Base-by-base conservation (phyloP, 2,329 filamentous ascomycete genomes). In the Alternaria solani region DNA sequence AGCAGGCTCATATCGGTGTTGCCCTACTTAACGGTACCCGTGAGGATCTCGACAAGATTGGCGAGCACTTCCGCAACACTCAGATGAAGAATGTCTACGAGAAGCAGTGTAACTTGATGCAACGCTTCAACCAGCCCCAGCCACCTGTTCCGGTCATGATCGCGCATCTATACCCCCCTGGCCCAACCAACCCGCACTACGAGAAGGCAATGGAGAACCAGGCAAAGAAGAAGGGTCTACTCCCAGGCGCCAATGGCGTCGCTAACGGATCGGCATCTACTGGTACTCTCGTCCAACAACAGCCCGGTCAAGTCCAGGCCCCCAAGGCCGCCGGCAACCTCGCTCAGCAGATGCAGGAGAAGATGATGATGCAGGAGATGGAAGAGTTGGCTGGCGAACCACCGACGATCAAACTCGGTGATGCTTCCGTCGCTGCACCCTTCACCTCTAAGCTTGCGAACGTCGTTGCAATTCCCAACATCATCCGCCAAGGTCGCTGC, bases 81-180 rank as follows among this genome's bases (percentile, higher is more conserved):
- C 96, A 93, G 85, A 96, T 99, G 92, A 98, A 97, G 85, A 94
- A 97, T 67, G 88, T 99, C 66, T 99, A 99, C 78, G 93, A 98
- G 82, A 98, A 99, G 84, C 95, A 99, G 79, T 87, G 91, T 57
- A 84, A 89, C 47, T 86, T 99, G 78, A 97, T 99, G 92, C 87
- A 91, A 75, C 88, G 94, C 65, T 99, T 98, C 86, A 97, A 96
- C 78, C 94, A 97, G 79, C 92, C 94, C 14, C 79, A 88, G 2
- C 95, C 95, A n/a, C 95, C 95, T 0, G 91, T 98, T 1, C 95
- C 95, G n/a, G 82, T 89, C 61, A 84, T 93, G 71, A 97, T 99
- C 69, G 95, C 95, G 28, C 95, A 99, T 77, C 83, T 99, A 30
- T 99, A 96, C 79, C 94, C 95, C 48, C 92, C 93, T 55, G 94